These are phyloP conservation scores for Alternaria rosae DNA, from an alignment of 2,329 filamentous ascomycete species.

Conservation along the genomic window DNA sequence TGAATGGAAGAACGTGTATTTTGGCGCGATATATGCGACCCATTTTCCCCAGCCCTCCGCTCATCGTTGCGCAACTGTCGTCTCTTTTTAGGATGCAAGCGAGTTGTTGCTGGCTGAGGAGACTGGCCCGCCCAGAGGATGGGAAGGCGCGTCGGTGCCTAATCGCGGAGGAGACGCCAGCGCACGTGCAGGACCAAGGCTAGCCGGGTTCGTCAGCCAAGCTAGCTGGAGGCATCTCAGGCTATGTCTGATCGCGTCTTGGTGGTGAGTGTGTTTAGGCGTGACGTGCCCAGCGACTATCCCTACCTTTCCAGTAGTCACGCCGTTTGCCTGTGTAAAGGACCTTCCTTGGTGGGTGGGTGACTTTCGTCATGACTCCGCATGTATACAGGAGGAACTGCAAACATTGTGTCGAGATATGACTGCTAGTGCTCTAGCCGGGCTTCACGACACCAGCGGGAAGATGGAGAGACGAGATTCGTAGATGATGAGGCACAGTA, in stretches of 20 bases:
- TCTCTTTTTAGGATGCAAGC: not conserved
- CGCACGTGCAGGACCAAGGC: not conserved
- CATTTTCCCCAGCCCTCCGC: not conserved
- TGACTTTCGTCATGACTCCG: not conserved
- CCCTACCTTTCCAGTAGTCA: not conserved
- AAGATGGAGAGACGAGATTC: not conserved
- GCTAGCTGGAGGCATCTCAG: not conserved
- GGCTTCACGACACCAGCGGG: not conserved
- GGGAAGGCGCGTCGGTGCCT: not conserved
- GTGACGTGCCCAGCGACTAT: not conserved
- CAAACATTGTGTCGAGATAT: not conserved
- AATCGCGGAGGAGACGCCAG: not conserved
- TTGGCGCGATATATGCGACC: slow-evolving; percentile 15
- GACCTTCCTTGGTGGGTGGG: not conserved
- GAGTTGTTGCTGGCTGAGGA: not conserved
- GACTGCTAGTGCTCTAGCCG: not conserved
- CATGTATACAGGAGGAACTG: not conserved
- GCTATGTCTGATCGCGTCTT: not conserved
- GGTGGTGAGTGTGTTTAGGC: not conserved
- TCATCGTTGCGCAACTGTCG: not conserved
- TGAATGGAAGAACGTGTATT: slow-evolving; percentile 19
- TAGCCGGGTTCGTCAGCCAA: not conserved
- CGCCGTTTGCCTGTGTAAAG: not conserved
- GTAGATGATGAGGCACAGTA: not conserved
- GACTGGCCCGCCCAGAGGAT: not conserved